Evolutionary conservation across 164 flowering plant genomes (phyloP).

Genomic region (Aristolochia californica): DNA sequence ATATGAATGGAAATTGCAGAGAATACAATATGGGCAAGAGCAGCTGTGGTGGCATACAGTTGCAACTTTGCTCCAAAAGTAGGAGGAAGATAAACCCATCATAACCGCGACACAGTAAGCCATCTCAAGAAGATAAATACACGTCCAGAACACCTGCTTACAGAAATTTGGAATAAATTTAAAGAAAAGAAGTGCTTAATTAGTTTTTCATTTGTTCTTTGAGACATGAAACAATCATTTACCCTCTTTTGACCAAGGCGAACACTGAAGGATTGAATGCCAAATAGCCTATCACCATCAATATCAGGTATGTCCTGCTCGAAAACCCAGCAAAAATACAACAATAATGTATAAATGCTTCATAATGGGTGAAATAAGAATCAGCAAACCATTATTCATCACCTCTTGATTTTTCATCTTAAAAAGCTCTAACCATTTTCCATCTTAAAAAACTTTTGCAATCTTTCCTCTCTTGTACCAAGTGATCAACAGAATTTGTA

Average conservation of each 20-base stretch:
- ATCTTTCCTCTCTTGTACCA: too few relatives aligned
- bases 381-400: background rate
- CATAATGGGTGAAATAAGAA: background rate
- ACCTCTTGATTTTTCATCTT: too few relatives aligned
- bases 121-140: slow-evolving; percentile 62
- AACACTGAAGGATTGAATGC: slow-evolving; percentile 64
- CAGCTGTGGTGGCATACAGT: slow-evolving; percentile 25
- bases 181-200: background rate
- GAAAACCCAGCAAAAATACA: background rate
- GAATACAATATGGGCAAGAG: too few relatives aligned
- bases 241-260: slow-evolving; percentile 76
- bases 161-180: background rate
- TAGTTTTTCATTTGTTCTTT: background rate
- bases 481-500: too few relatives aligned
- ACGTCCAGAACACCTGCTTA: slow-evolving; percentile 72
- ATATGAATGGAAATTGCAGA: background rate
- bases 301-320: slow-evolving; percentile 82
- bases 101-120: slow-evolving; percentile 59
- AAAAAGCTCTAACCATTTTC: too few relatives aligned
- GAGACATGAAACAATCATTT: slow-evolving; percentile 11
- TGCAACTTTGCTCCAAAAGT: slow-evolving; percentile 49
- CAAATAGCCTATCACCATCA: slow-evolving; percentile 71
- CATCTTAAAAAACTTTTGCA: too few relatives aligned
- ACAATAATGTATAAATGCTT: background rate
- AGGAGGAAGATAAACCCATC: slow-evolving; percentile 50